phyloP scores from a whole-genome alignment of 441 rosid genomes.

The Cnidoscolus chayamansa region DNA sequence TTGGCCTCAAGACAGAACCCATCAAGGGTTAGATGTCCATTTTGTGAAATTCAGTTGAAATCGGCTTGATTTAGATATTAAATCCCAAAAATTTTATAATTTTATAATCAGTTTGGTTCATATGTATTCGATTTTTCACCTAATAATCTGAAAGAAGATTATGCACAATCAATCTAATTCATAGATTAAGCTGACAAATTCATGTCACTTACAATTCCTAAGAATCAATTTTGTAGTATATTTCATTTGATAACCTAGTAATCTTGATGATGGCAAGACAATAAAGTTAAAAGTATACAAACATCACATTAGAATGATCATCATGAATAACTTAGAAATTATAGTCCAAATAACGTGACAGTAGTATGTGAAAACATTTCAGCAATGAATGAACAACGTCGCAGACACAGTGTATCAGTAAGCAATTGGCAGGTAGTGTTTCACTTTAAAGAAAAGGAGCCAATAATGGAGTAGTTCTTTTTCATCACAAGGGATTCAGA shows the following conservation, averaged over 20 bases:
- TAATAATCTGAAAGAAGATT: neutral
- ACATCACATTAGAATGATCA: neutral
- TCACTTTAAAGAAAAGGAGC: neutral
- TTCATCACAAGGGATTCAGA: neutral
- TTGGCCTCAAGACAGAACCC: conserved; percentile 44
- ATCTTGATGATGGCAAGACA: neutral
- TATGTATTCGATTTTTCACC: neutral
- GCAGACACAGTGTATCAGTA: neutral
- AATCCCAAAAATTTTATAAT: no score
- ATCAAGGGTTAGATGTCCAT: conserved; percentile 13
- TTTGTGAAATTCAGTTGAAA: conserved; percentile 13
- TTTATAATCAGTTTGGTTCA: neutral
- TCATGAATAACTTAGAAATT: neutral
- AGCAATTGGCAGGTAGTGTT: neutral
- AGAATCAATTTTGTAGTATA: no score
- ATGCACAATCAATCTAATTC: neutral
- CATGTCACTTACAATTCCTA: no score
- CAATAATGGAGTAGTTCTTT: neutral
- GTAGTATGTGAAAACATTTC: neutral
- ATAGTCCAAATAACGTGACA: neutral
- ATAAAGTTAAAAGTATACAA: neutral
- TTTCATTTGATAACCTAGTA: neutral
- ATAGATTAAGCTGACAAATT: neutral
- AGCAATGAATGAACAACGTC: neutral
- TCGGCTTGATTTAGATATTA: no score